Evolutionary conservation across 805 yeast species (phyloP).

Genomic region (Saccharomyces paradoxus): DNA sequence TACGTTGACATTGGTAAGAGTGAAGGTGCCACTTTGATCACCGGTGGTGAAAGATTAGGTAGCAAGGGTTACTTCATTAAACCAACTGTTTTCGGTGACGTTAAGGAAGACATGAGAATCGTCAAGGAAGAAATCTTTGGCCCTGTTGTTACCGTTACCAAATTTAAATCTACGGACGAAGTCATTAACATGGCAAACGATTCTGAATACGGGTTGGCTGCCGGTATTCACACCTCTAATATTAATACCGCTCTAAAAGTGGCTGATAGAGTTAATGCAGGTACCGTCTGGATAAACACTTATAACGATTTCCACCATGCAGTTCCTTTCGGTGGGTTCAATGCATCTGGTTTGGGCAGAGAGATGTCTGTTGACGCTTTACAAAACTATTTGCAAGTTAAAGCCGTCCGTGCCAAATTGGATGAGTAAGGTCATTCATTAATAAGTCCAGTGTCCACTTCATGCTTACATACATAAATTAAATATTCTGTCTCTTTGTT

Average conservation of each 20-base stretch:
- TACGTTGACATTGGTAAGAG: conserved; percentile 70
- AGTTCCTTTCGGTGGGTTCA: conserved; percentile 91
- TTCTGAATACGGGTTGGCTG: conserved; percentile 79
- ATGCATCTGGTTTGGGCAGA: conserved; percentile 86
- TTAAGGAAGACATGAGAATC: conserved; percentile 56
- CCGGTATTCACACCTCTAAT: conserved; percentile 78
- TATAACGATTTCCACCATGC: conserved; percentile 80
- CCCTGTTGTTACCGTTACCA: conserved; percentile 79
- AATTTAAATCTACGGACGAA: conserved; percentile 77
- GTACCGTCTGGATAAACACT: conserved; percentile 88
- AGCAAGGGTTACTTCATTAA: conserved; percentile 59
- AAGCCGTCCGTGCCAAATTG: conserved; percentile 59
- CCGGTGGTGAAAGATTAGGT: conserved; percentile 61
- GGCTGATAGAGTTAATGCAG: conserved; percentile 68
- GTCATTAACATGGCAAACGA: conserved; percentile 72
- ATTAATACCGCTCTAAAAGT: conserved; percentile 69
- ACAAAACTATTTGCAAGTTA: conserved; percentile 75
- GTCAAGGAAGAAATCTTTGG: conserved; percentile 82
- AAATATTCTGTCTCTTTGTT: background rate
- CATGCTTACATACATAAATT: background rate
- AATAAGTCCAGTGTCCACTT: background rate
- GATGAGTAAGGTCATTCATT: background rate
- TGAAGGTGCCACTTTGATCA: conserved; percentile 72
- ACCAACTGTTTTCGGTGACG: conserved; percentile 72
- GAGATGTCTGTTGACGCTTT: conserved; percentile 88